These are phyloP conservation scores for Xylaria sp. DNA, from an alignment of 2,329 filamentous ascomycete species.

Conservation along the genomic window DNA sequence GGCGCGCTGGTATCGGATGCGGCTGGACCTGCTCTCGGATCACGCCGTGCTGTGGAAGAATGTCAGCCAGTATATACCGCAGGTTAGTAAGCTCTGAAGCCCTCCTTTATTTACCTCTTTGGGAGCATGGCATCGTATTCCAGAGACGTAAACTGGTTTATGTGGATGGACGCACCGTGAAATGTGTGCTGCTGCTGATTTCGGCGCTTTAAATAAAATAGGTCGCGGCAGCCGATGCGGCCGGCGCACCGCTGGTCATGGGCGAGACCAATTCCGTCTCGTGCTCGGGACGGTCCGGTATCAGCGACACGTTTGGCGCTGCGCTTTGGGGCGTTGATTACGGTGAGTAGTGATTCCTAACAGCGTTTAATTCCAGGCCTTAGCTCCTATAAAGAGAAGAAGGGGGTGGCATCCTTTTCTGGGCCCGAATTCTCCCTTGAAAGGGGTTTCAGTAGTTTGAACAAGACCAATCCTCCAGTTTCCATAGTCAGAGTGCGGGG, in stretches of 20 bases:
- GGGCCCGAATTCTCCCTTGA: no score
- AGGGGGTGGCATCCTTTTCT: no score
- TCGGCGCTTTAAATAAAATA: background rate
- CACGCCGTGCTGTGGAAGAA: constrained; percentile 52
- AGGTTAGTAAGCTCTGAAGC: constrained; percentile 39
- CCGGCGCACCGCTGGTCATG: constrained; percentile 55
- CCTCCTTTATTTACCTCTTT: background rate
- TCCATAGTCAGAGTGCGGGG: background rate
- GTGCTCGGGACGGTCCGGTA: constrained; percentile 54
- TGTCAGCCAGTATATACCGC: constrained; percentile 50
- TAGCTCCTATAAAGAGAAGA: background rate
- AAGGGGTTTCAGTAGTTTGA: no score
- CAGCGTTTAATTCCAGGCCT: background rate
- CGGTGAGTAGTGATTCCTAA: constrained; percentile 26
- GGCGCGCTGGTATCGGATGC: constrained; percentile 49
- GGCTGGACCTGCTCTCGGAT: constrained; percentile 50
- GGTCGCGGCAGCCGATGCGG: constrained; percentile 49
- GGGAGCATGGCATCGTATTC: no score
- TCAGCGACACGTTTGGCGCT: constrained; percentile 60
- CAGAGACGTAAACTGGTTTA: no score
- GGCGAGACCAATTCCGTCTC: constrained; percentile 61
- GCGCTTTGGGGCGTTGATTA: constrained; percentile 63
- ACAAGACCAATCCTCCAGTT: no score
- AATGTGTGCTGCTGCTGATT: background rate
- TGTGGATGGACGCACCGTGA: no score